phyloP scores from a whole-genome alignment of 2,329 filamentous ascomycete species.

The Colletotrichum filicis region DNA sequence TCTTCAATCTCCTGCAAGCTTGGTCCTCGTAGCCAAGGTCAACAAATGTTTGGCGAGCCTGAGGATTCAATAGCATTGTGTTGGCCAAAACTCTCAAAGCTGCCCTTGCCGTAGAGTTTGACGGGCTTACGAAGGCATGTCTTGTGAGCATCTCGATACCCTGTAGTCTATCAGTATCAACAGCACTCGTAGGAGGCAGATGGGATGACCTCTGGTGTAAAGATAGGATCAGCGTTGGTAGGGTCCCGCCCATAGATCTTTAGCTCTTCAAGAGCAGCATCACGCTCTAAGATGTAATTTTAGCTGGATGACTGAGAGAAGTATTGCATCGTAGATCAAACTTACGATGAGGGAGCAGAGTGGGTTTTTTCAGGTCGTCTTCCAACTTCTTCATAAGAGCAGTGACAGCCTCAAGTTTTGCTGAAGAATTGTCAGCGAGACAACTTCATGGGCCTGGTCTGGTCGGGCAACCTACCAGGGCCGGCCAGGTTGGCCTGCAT shows the following conservation, averaged over 20 bases:
- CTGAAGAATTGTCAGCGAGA: slow-evolving; percentile 49
- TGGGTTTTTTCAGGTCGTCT: slow-evolving; percentile 69
- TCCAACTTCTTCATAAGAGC: slow-evolving; percentile 71
- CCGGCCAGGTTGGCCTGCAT: slow-evolving; percentile 28
- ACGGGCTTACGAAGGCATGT: slow-evolving; percentile 78
- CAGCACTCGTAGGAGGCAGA: not conserved
- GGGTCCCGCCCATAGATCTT: slow-evolving; percentile 83
- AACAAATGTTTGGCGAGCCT: slow-evolving; percentile 78
- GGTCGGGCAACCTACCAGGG: slow-evolving; percentile 3
- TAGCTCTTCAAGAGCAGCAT: slow-evolving; percentile 71
- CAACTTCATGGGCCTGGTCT: too few relatives aligned
- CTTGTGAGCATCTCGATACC: slow-evolving; percentile 78
- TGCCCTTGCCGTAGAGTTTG: slow-evolving; percentile 74
- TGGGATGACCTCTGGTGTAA: slow-evolving; percentile 75
- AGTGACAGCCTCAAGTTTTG: slow-evolving; percentile 76
- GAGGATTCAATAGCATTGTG: slow-evolving; percentile 76
- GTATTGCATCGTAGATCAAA: slow-evolving; percentile 64
- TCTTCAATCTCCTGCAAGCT: slow-evolving; percentile 77
- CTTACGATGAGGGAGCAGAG: slow-evolving; percentile 54
- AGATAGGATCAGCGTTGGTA: slow-evolving; percentile 81
- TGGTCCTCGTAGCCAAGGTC: slow-evolving; percentile 75
- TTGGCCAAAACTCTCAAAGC: slow-evolving; percentile 88
- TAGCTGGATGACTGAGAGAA: slow-evolving; percentile 66
- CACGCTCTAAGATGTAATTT: slow-evolving; percentile 64
- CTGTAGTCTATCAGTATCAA: slow-evolving; percentile 53